phyloP scores from a whole-genome alignment of 2,329 filamentous ascomycete genomes.

The Trichophyton rubrum region DNA sequence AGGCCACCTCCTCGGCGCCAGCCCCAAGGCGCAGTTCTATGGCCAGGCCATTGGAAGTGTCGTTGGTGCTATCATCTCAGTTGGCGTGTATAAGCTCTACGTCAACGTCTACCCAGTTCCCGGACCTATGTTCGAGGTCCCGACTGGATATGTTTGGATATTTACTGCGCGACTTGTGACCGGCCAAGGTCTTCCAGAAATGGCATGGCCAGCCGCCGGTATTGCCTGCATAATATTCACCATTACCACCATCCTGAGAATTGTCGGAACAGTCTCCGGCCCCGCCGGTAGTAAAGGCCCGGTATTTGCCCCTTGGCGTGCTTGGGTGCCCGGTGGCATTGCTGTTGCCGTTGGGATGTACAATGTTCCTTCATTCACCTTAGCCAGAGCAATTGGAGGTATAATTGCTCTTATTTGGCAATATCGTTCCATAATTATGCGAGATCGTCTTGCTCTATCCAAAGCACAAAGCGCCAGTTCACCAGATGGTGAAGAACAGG shows the following conservation, averaged over 20 bases:
- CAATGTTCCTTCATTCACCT: constrained; percentile 89
- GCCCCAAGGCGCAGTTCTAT: constrained; percentile 91
- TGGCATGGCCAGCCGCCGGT: constrained; percentile 68
- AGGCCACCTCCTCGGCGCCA: constrained; percentile 80
- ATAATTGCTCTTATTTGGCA: constrained; percentile 67
- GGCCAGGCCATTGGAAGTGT: constrained; percentile 86
- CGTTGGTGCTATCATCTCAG: constrained; percentile 72
- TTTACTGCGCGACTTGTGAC: constrained; percentile 91
- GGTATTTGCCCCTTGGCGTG: constrained; percentile 46
- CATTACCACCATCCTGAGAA: constrained; percentile 55
- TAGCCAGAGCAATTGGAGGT: constrained; percentile 76
- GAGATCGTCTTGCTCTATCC: constrained; percentile 18
- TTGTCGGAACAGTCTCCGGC: constrained; percentile 25
- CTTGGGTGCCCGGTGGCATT: constrained; percentile 78
- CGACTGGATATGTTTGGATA: constrained; percentile 93
- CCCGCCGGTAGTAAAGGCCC: constrained; percentile 22
- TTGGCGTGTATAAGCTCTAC: constrained; percentile 79
- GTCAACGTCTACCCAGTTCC: constrained; percentile 82
- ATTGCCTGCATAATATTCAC: constrained; percentile 65
- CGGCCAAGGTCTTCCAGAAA: constrained; percentile 70
- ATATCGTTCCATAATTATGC: constrained; percentile 32
- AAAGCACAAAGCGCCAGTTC: not conserved
- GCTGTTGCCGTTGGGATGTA: constrained; percentile 97
- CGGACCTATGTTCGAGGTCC: constrained; percentile 80
- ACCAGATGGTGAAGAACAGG: not conserved